Evolutionary conservation across 2,329 filamentous ascomycete species (phyloP).

Genomic region (Pochonia chlamydosporia): DNA sequence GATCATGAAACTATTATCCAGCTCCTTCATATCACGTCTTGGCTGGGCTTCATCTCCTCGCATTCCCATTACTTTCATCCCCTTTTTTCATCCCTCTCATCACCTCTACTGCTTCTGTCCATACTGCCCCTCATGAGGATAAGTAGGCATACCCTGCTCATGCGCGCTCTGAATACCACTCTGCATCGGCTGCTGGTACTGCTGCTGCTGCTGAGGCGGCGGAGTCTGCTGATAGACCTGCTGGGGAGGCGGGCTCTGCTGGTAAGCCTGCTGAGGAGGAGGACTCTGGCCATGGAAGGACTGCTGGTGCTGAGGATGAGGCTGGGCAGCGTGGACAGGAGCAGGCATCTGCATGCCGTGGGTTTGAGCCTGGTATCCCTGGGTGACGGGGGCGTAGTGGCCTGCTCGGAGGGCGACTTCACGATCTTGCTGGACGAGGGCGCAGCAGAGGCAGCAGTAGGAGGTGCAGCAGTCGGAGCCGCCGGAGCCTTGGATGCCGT

Average conservation of each 20-base stretch:
- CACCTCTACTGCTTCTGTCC: slow-evolving; percentile 1
- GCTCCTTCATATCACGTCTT: too few species aligned
- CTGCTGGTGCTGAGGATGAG: background rate
- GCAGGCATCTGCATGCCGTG: slow-evolving; percentile 8
- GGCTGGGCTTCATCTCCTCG: too few species aligned
- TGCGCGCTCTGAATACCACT: slow-evolving; percentile 1
- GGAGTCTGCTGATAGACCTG: too few species aligned
- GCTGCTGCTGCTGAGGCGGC: too few species aligned
- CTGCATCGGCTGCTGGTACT: background rate
- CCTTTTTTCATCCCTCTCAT: background rate
- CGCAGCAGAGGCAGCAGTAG: slow-evolving; percentile 52
- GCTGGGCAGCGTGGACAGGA: background rate
- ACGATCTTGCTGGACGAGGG: slow-evolving; percentile 52
- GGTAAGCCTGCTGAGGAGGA: background rate
- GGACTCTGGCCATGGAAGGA: background rate
- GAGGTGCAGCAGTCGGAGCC: slow-evolving; percentile 44
- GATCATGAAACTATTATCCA: too few species aligned
- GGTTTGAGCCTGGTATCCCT: slow-evolving; percentile 30
- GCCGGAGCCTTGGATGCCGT: slow-evolving; percentile 45
- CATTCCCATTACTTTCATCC: too few species aligned
- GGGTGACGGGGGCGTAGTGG: slow-evolving; percentile 20
- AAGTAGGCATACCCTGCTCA: background rate
- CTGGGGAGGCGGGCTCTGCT: too few species aligned
- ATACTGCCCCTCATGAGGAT: background rate
- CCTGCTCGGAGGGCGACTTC: slow-evolving; percentile 34